A percentile compares a stretch with the other conserved stretches of the same genome.
These are phyloP conservation scores for Musa balbisiana DNA, from an alignment of 202 grass and related monocot genomes.

Conservation along the genomic window DNA sequence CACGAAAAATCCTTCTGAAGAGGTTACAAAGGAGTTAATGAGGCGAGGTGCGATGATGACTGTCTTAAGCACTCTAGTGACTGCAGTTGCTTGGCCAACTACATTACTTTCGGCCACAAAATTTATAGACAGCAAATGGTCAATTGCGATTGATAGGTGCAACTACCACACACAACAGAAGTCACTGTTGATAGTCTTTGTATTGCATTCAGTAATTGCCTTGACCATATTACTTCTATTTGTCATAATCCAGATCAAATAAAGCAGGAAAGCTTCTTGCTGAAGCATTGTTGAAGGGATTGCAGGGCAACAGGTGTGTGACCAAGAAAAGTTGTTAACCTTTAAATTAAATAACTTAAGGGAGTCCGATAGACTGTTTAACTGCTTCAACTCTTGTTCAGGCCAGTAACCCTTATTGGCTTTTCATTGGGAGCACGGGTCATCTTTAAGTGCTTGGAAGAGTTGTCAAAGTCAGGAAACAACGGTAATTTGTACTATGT, in stretches of 20 bases:
- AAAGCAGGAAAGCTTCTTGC: conserved; percentile 93
- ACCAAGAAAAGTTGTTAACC: background rate
- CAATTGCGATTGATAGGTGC: conserved; percentile 79
- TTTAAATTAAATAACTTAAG: background rate
- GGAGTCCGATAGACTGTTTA: background rate
- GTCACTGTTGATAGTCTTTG: background rate
- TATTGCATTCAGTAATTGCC: background rate
- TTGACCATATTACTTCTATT: background rate
- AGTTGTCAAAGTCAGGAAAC: conserved; percentile 60
- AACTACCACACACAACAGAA: background rate
- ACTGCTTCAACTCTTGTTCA: conserved; percentile 16
- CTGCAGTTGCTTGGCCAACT: conserved; percentile 69
- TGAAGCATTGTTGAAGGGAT: conserved; percentile 70
- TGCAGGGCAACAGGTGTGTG: conserved; percentile 80
- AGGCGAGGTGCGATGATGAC: conserved; percentile 79
- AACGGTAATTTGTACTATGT: conserved; percentile 44
- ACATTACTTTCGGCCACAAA: conserved; percentile 64
- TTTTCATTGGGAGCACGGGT: conserved; percentile 88
- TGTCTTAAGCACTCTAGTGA: conserved; percentile 58
- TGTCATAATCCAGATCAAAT: conserved; percentile 47
- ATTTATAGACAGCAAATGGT: conserved; percentile 96
- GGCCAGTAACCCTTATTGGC: conserved; percentile 81
- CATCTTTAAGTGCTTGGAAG: conserved; percentile 86
- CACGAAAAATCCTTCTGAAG: conserved; percentile 22
- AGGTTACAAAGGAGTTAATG: conserved; percentile 72